Conservation (phyloP, 1,284 basidiomycete species). For the Xanthoconium separans region DNA sequence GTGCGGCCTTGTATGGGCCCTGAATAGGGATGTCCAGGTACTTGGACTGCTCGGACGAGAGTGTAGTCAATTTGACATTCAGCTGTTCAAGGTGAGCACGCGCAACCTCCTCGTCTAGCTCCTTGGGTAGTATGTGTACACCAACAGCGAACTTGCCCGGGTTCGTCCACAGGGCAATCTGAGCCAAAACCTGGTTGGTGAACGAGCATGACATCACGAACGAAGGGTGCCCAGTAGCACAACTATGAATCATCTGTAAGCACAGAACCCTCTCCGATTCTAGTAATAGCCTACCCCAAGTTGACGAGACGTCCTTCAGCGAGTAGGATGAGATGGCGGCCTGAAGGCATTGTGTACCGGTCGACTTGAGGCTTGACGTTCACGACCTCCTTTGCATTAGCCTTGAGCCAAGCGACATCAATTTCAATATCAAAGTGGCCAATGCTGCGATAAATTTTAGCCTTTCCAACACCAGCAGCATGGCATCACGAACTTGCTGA, state of each 20-base stretch:
- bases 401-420: slow-evolving; percentile 98
- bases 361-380: slow-evolving; percentile 99
- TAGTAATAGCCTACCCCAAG: slow-evolving; percentile 69
- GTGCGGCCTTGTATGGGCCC: slow-evolving; percentile 91
- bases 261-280: neutral
- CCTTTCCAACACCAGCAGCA: neutral
- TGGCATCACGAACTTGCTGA: slow-evolving; percentile 77
- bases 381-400: slow-evolving; percentile 79
- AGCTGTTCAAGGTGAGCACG: slow-evolving; percentile 91
- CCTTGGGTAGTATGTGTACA: slow-evolving; percentile 96
- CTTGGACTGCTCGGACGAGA: slow-evolving; percentile 77
- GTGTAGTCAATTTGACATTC: slow-evolving; percentile 90
- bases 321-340: slow-evolving; percentile 95
- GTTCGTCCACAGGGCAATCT: slow-evolving; percentile 98
- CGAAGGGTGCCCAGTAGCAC: slow-evolving; percentile 90
- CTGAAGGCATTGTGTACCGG: slow-evolving; percentile 89
- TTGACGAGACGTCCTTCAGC: slow-evolving; percentile 99
- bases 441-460: slow-evolving; percentile 70
- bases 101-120: slow-evolving; percentile 98
- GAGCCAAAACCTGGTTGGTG: slow-evolving; percentile 97
- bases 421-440: slow-evolving; percentile 99
- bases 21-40: slow-evolving; percentile 91
- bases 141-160: slow-evolving; percentile 89
- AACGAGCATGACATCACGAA: slow-evolving; percentile 99
- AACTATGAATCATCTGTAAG: slow-evolving; percentile 38